Conservation (phyloP, 768 basidiomycete species). For the Auricularia cornea region DNA sequence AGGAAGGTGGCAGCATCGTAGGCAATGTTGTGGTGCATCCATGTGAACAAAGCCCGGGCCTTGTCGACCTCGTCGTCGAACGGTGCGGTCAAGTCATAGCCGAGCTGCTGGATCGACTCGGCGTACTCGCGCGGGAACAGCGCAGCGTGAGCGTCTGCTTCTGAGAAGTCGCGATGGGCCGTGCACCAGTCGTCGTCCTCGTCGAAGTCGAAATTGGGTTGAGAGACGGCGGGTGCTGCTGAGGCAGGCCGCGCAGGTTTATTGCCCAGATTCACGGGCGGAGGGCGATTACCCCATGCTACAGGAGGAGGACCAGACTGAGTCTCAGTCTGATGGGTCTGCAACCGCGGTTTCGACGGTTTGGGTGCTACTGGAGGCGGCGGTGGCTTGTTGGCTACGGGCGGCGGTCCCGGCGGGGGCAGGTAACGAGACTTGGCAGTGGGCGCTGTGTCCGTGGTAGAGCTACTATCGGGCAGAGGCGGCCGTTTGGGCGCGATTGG, state of each 20-base stretch:
- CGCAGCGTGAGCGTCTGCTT: not conserved
- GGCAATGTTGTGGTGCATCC: conserved; percentile 7
- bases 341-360: not conserved
- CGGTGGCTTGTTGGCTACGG: not conserved
- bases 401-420: not conserved
- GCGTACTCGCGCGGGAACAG: conserved; percentile 2
- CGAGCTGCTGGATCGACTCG: not conserved
- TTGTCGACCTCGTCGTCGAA: conserved; percentile 1
- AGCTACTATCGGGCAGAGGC: not conserved
- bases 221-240: not conserved
- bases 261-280: not conserved
- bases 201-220: not conserved
- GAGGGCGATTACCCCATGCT: not conserved
- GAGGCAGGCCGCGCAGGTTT: not conserved
- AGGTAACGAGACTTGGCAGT: not conserved
- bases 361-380: not conserved
- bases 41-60: conserved; percentile 5
- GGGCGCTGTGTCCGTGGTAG: not conserved
- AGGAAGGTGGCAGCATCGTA: conserved; percentile 4
- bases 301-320: not conserved
- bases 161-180: not conserved
- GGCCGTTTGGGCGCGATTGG: not conserved
- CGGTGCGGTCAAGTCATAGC: conserved; percentile 2
- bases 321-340: not conserved
- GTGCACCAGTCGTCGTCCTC: not conserved